Conservation (phyloP, 768 basidiomycete species). For the Grammothele lineata region DNA sequence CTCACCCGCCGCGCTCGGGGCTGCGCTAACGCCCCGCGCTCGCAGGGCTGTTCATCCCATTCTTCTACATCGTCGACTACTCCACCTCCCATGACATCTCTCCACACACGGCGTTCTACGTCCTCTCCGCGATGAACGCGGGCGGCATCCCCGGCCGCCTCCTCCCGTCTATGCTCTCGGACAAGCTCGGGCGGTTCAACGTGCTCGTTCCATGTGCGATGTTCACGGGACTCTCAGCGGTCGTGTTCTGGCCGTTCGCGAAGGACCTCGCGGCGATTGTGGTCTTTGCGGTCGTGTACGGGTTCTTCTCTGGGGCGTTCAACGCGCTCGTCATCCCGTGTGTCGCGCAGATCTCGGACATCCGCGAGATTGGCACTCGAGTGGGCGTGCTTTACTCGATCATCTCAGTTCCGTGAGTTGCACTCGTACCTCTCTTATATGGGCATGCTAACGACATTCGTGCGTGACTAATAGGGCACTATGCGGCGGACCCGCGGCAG, state of each 20-base stretch:
- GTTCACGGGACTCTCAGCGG: constrained; percentile 53
- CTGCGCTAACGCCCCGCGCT: constrained; percentile 3
- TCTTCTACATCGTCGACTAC: constrained; percentile 68
- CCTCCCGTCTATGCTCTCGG: constrained; percentile 59
- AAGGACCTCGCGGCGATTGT: constrained; percentile 37
- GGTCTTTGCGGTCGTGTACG: constrained; percentile 53
- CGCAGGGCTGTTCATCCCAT: constrained; percentile 67
- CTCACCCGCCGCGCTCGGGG: not conserved
- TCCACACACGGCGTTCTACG: constrained; percentile 41
- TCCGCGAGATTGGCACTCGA: constrained; percentile 53
- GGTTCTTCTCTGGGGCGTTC: constrained; percentile 65
- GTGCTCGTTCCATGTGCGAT: constrained; percentile 61
- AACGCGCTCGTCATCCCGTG: constrained; percentile 66
- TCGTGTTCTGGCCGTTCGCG: constrained; percentile 54
- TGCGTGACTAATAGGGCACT: constrained; percentile 41
- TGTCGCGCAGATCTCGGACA: constrained; percentile 61
- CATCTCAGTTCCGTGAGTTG: constrained; percentile 66
- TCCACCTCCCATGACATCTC: constrained; percentile 38
- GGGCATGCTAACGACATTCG: not conserved
- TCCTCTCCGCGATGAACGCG: constrained; percentile 65
- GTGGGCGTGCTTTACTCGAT: constrained; percentile 64
- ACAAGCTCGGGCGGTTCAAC: constrained; percentile 64
- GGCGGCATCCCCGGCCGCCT: constrained; percentile 65
- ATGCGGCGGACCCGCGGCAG: constrained; percentile 61
- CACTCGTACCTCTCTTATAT: not conserved